Conservation (phyloP, 441 rosid genomes). For the Metrosideros polymorpha region DNA sequence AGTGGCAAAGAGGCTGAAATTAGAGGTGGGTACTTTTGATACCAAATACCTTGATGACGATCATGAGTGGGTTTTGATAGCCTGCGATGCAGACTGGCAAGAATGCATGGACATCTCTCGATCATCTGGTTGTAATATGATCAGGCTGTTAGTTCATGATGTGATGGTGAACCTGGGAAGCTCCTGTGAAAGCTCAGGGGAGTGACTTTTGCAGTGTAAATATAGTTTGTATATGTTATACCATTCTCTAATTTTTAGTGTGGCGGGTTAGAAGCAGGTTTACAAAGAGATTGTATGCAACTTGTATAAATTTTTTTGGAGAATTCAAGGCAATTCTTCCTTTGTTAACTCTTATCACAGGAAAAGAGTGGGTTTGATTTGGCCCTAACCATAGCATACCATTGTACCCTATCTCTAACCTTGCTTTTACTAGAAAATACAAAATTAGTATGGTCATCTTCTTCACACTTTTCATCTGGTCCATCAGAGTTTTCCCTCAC, state of each 20-base stretch:
- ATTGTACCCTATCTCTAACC: background rate
- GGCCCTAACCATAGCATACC: background rate
- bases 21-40: slow-evolving; percentile 70
- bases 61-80: slow-evolving; percentile 73
- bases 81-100: slow-evolving; percentile 72
- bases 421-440: background rate
- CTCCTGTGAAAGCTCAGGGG: slow-evolving; percentile 83
- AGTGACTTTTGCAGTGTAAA: slow-evolving; percentile 10
- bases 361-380: background rate
- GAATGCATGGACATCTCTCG: slow-evolving; percentile 72
- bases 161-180: slow-evolving; percentile 53
- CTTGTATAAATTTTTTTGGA: background rate
- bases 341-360: background rate
- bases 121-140: slow-evolving; percentile 46
- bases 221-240: background rate
- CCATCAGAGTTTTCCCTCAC: background rate
- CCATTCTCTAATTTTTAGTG: background rate
- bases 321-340: background rate
- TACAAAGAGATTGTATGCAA: background rate
- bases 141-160: slow-evolving; percentile 67
- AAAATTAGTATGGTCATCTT: background rate
- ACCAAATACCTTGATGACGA: slow-evolving; percentile 84
- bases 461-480: background rate
- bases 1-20: slow-evolving; percentile 77
- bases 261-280: background rate